Base-by-base conservation (phyloP, 2,329 filamentous ascomycete species). In the Stemphylium beticola region DNA sequence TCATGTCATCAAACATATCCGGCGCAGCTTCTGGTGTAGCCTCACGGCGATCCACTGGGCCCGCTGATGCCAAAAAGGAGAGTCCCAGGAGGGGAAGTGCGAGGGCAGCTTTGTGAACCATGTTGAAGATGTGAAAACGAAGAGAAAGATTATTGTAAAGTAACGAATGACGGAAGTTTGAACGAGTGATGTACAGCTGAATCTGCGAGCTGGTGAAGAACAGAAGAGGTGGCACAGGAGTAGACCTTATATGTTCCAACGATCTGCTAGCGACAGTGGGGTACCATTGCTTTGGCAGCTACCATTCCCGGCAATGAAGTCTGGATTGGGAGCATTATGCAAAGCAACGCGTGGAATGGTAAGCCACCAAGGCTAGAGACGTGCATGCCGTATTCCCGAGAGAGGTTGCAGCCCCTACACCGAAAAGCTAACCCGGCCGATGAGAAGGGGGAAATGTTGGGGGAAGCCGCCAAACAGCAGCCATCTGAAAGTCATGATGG, bases 31-130 rank as follows among this genome's bases (percentile, higher is more conserved):
- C 64, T 11, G 65, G 65, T 22, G 53, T 38, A 31, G 64, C 55
- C 22, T 64, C 57, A 20, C 64, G 66, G 17, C 55, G 54, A 29
- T 69, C 60, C 18, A 70, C 34, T 7, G 69, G 69, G 42, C 56
- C 49, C 20, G 69, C 66, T 14, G 60, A 33, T 8, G 57, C 58
- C 4, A 64, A 22, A 12, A 51, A 33, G 11, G 41, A 52, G 12
- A 55, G 49, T 15, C 41, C 42, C 17, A 55, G 38, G 14, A 55
- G 24, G 12, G 48, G 42, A 10, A 55, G 36, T 9, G 38, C 24
- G 37, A 52, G 37, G 3, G 41, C 24, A 3, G 33, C 17, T 17
- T 32, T 55, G 39, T 22, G 26, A 36, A 55, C 40, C 53, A 55
- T 47, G 12, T 38, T 42, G 42, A 37, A 26, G 15, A 32, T 22